Evolutionary conservation across 768 basidiomycete genomes (phyloP).

Genomic region (Xerocomellus amylosporus): DNA sequence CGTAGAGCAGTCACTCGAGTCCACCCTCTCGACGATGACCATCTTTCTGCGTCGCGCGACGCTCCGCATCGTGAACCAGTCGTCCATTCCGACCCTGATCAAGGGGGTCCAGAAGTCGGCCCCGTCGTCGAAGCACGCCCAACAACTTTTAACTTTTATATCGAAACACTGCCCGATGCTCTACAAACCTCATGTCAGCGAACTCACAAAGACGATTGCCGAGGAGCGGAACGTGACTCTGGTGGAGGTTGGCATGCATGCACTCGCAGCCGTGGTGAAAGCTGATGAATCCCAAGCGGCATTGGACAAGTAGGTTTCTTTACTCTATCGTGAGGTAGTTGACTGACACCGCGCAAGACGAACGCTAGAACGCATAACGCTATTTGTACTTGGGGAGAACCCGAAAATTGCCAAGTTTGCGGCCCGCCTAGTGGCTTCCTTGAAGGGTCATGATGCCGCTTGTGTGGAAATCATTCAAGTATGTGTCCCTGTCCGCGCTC

Average conservation of each 20-base stretch:
- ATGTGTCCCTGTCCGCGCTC: conserved; percentile 14
- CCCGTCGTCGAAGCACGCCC: conserved; percentile 44
- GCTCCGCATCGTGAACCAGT: conserved; percentile 77
- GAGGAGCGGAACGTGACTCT: conserved; percentile 56
- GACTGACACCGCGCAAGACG: conserved; percentile 42
- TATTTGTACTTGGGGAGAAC: conserved; percentile 58
- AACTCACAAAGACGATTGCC: conserved; percentile 70
- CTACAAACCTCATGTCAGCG: conserved; percentile 69
- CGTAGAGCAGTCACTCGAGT: conserved; percentile 64
- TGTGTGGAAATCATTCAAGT: conserved; percentile 67
- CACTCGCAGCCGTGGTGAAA: conserved; percentile 63
- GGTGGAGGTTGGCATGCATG: conserved; percentile 71
- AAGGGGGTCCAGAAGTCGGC: conserved; percentile 57
- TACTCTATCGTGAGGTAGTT: neutral
- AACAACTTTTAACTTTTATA: conserved; percentile 52
- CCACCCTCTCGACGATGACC: conserved; percentile 64
- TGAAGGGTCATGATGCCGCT: conserved; percentile 48
- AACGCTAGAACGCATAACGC: conserved; percentile 59
- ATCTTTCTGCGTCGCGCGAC: conserved; percentile 66
- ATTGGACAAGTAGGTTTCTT: conserved; percentile 60
- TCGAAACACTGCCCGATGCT: conserved; percentile 76
- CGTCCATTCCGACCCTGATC: conserved; percentile 79
- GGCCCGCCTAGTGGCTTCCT: conserved; percentile 64
- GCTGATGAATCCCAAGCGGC: conserved; percentile 57
- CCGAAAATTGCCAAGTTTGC: conserved; percentile 81